Percentiles rank a stretch among this genome's conserved stretches.
Conservation (phyloP, 192 early-diverging fungal species). For the Umbelopsis vinacea region DNA sequence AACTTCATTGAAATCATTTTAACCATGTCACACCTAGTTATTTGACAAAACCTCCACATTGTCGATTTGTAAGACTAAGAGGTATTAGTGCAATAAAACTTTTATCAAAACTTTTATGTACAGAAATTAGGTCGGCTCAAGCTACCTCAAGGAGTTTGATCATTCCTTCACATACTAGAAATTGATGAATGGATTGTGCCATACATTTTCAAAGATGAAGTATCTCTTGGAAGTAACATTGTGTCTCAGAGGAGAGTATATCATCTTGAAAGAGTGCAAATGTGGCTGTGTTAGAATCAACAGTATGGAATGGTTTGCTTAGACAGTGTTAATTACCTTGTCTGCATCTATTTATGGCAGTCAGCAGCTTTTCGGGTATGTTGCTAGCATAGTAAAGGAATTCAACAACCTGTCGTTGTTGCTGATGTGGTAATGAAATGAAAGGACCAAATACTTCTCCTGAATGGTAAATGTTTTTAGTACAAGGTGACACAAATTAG, state of each 20-base stretch:
- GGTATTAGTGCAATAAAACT: no score
- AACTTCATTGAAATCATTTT: no score
- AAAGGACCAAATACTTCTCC: conserved; percentile 53
- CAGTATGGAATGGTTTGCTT: neutral
- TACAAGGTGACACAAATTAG: neutral
- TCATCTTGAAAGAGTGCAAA: neutral
- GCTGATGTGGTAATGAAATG: conserved; percentile 39
- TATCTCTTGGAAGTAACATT: neutral
- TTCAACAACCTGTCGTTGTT: conserved; percentile 52
- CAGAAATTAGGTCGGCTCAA: neutral
- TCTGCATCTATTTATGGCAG: conserved; percentile 4
- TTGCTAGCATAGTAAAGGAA: conserved; percentile 45
- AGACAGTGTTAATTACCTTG: neutral
- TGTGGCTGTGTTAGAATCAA: no score
- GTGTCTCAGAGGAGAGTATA: neutral
- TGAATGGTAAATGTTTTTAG: neutral
- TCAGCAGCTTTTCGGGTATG: conserved; percentile 28
- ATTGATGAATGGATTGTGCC: no score
- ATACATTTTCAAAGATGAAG: neutral
- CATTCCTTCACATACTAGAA: no score
- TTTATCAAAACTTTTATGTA: neutral
- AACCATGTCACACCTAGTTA: no score
- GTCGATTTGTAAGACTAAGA: no score
- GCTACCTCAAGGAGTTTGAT: no score
- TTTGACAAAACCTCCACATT: no score